These are phyloP conservation scores for Boletus vinaceobasis DNA, from an alignment of 768 basidiomycete genomes.

Conservation along the genomic window DNA sequence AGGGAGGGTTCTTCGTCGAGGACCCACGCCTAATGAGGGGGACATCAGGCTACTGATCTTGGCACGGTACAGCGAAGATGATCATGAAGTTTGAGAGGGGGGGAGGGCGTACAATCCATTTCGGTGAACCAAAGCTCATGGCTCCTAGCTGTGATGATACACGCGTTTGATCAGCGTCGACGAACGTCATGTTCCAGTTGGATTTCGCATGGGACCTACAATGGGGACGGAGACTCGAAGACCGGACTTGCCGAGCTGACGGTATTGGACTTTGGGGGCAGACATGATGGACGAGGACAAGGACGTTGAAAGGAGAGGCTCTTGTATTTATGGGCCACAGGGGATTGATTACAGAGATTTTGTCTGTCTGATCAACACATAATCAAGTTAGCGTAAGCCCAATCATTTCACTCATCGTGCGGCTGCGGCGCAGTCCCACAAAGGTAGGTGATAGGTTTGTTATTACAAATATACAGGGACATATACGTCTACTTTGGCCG, in stretches of 20 bases:
- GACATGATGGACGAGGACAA: constrained; percentile 4
- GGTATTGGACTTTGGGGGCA: constrained; percentile 25
- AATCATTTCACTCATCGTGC: too few relatives aligned
- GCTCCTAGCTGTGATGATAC: constrained; percentile 22
- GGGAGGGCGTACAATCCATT: neutral
- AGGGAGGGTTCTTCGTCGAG: constrained; percentile 28
- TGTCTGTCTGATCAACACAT: too few relatives aligned
- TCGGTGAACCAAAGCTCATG: constrained; percentile 3
- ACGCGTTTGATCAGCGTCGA: neutral
- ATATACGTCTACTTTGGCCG: too few relatives aligned
- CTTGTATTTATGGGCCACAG: too few relatives aligned
- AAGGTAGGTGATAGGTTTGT: too few relatives aligned
- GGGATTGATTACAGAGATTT: too few relatives aligned
- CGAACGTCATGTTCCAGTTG: too few relatives aligned
- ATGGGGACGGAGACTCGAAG: constrained; percentile 35
- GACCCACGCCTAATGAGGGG: constrained; percentile 20
- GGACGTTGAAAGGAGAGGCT: neutral
- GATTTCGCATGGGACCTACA: constrained; percentile 9
- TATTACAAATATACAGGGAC: too few relatives aligned
- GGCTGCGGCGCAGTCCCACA: too few relatives aligned
- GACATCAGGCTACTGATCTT: neutral
- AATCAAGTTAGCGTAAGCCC: too few relatives aligned
- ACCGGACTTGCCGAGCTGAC: constrained; percentile 31
- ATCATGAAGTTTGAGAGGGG: neutral
- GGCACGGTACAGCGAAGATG: too few relatives aligned